Base-by-base conservation (phyloP, 192 early-diverging fungal species). In the Umbelopsis sp. region DNA sequence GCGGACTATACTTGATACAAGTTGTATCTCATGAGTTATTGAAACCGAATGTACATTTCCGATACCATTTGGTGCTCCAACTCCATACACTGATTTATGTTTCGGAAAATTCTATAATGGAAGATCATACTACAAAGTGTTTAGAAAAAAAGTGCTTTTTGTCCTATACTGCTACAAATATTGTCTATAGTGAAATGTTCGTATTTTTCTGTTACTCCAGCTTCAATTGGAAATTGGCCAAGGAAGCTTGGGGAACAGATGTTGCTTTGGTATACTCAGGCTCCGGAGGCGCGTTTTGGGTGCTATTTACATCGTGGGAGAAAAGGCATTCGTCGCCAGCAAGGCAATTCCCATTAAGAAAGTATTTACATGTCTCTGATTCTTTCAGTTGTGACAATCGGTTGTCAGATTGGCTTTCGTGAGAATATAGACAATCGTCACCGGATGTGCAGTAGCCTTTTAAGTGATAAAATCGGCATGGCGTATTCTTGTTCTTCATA, bases 401-500 rank as follows among this genome's bases (percentile, higher is more conserved):
- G 9, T 62, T 5, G 26, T 14, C 14, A 26, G 29, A n/a, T 62
- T 62, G 56, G n/a, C 34, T 36, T 36, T 17, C 22, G 52, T 81
- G 80, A n/a, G 70, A 72, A n/a, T 75, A 81, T 0, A 69, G 50
- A 24, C 80, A 81, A 4, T 62, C 45, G 24, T 81, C 80, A 11
- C 76, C 80, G 24, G 26, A 43, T 34, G 71, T 81, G 31, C 80
- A 81, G 36, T 69, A 78, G 0, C 80, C 80, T 45, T 77, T 77
- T 36, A 81, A 72, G 32, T 81, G 80, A 22, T 72, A 81, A 26
- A 78, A 81, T 21, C 72, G 47, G 29, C 80, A 81, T 2, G 74
- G 71, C 17, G 56, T 62, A 5, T 62, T 62, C 12, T 62, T 62
- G 11, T 66, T 70, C 7, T 65, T 76, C 71, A 73, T 54, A 1